phyloP scores from a whole-genome alignment of 306 rosid species.

The Begonia fuchsioides region DNA sequence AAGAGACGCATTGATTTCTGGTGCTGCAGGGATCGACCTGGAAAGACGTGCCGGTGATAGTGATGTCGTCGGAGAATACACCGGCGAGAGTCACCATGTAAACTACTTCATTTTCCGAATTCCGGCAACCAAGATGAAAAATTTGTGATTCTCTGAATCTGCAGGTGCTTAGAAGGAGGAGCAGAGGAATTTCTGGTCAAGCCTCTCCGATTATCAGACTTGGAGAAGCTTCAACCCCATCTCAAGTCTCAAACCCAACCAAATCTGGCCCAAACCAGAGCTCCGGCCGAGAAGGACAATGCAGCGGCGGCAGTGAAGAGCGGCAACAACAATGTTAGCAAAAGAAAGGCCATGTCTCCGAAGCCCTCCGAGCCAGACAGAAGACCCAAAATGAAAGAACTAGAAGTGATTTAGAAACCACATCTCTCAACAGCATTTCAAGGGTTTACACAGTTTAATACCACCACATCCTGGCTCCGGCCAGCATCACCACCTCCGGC shows the following conservation, averaged over 20 bases:
- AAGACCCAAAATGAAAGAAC: conserved; percentile 45
- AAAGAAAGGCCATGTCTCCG: conserved; percentile 47
- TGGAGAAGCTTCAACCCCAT: conserved; percentile 62
- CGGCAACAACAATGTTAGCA: conserved; percentile 13
- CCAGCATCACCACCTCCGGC: no score
- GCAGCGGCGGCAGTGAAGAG: neutral
- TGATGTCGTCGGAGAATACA: conserved; percentile 94
- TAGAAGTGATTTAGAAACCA: conserved; percentile 22
- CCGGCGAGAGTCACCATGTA: conserved; percentile 89
- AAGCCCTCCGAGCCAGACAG: conserved; percentile 36
- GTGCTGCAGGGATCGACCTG: conserved; percentile 87
- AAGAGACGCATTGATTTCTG: no score
- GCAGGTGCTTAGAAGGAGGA: conserved; percentile 90
- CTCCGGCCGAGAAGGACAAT: conserved; percentile 7
- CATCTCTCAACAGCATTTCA: no score
- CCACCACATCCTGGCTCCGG: no score
- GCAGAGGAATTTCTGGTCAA: conserved; percentile 88
- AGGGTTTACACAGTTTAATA: no score
- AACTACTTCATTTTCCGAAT: neutral
- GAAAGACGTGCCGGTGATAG: conserved; percentile 87
- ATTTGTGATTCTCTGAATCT: neutral
- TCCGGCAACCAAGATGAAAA: no score
- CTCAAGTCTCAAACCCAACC: conserved; percentile 35
- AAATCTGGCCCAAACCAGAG: conserved; percentile 13
- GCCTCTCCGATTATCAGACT: conserved; percentile 69